Conservation (phyloP, 1,284 basidiomycete species). For the Moniliella sp. region DNA sequence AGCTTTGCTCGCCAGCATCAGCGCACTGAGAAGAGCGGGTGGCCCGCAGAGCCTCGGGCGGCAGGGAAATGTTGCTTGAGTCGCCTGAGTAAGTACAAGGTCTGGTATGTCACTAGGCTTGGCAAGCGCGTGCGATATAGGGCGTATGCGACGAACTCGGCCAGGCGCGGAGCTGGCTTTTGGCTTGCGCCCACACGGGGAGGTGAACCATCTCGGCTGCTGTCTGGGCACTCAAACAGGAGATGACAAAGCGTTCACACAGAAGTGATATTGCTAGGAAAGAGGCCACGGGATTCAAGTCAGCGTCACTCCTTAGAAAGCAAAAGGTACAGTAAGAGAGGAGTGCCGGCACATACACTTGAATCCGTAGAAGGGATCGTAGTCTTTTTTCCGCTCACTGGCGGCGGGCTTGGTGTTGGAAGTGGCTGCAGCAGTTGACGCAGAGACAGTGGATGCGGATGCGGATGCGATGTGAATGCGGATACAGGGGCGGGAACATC, state of each 20-base stretch:
- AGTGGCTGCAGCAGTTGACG: no score
- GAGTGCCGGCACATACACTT: slow-evolving; percentile 8
- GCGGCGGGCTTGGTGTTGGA: no score
- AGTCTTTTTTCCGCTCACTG: no score
- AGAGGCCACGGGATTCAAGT: no score
- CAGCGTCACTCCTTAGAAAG: neutral
- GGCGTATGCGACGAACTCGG: slow-evolving; percentile 32
- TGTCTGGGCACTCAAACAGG: slow-evolving; percentile 23
- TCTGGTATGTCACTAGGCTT: slow-evolving; percentile 23
- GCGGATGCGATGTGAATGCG: no score
- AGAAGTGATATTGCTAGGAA: slow-evolving; percentile 14
- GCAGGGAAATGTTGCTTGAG: slow-evolving; percentile 31
- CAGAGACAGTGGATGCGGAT: no score
- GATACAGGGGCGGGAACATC: no score
- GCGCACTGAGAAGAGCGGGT: slow-evolving; percentile 32
- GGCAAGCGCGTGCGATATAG: slow-evolving; percentile 31
- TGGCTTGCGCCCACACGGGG: slow-evolving; percentile 1
- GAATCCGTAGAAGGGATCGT: slow-evolving; percentile 25
- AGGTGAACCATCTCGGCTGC: slow-evolving; percentile 15
- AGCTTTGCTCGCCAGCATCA: slow-evolving; percentile 33
- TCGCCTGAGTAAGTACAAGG: slow-evolving; percentile 24
- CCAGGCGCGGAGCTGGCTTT: slow-evolving; percentile 14
- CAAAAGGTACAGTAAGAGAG: neutral
- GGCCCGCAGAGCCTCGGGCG: slow-evolving; percentile 30
- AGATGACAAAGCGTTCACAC: slow-evolving; percentile 20